Evolutionary conservation across 2,329 filamentous ascomycete genomes (phyloP), one percentile per base, ranked within the genome.

Genomic region (Tolypocladium capitatum): DNA sequence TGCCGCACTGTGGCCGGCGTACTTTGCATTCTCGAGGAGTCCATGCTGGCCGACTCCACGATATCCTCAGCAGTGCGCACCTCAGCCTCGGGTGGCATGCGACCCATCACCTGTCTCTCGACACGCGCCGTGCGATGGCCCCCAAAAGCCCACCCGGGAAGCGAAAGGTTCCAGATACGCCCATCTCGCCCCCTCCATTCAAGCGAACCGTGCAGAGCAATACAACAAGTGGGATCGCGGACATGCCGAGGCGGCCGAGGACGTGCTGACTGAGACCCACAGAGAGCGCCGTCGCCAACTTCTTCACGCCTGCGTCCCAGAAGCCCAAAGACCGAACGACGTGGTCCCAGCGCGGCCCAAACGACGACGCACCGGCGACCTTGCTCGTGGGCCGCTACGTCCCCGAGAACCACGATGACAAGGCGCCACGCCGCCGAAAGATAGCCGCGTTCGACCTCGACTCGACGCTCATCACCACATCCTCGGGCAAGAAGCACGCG

Each of bases 281-380:
- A 86, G 83, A 80, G 62, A 79, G 67, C 50, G 80, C 84, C 1
- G 80, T 94, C 1, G 77, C 85, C 20, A 87, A 77, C 47, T 97
- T 97, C 70, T 97, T 97, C 66, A 94, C 83, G 0, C 90, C 90
- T 0, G 62, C 76, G 0, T 96, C 89, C 0, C 80, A 95, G 63
- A 96, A 94, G 62, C 80, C 84, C 31, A 86, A 86, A 14, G 83
- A 90, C 45, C 78, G 77, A 49, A 80, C 86, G 45, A 70, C 66
- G 10, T 97, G 92, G 87, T 63, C 72, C 71, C 66, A 84, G 76
- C 62, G 83, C 71, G 61, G 84, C 2, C 68, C 70, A 0, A 58
- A 68, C 43, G 67, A 74, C 8, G 68, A 73, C 47, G 63, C 64
- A 1, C 70, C 69, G 1, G 67, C 71, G 4, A 80, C 83, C 4